Conservation (phyloP, 2,329 filamentous ascomycete species). For the Ophiocordyceps robertsii region DNA sequence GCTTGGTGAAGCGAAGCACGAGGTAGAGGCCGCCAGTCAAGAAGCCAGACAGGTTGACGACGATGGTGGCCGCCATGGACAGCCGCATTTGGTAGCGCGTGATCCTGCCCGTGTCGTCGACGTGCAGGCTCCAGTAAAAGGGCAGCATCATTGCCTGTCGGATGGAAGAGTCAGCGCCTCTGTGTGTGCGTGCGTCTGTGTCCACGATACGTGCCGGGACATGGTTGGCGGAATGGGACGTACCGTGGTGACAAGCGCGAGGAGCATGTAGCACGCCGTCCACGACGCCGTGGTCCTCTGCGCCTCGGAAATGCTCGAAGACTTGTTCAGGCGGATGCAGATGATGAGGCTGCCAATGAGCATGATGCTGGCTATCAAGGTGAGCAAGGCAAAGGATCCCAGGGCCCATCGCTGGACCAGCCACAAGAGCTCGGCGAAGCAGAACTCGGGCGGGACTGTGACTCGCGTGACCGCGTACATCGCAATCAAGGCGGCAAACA, state of each 20-base stretch:
- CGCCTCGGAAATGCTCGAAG: conserved; percentile 38
- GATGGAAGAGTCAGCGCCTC: neutral
- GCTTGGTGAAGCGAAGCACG: conserved; percentile 50
- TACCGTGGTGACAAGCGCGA: conserved; percentile 45
- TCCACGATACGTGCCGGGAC: neutral
- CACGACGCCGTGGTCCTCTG: conserved; percentile 52
- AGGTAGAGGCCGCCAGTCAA: conserved; percentile 53
- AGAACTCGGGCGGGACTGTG: conserved; percentile 41
- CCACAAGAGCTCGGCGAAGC: conserved; percentile 56
- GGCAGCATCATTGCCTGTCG: conserved; percentile 45
- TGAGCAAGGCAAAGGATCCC: conserved; percentile 40
- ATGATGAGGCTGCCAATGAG: conserved; percentile 37
- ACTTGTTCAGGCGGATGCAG: conserved; percentile 42
- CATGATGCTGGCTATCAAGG: conserved; percentile 35
- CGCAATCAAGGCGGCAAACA: conserved; percentile 36
- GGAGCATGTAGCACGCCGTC: conserved; percentile 54
- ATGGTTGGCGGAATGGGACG: conserved; percentile 9
- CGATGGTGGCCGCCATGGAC: conserved; percentile 51
- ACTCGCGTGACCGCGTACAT: conserved; percentile 47
- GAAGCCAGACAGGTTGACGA: conserved; percentile 52
- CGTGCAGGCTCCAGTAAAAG: conserved; percentile 46
- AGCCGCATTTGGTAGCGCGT: conserved; percentile 26
- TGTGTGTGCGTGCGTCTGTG: too few relatives aligned
- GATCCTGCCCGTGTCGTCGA: conserved; percentile 24
- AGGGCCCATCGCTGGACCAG: conserved; percentile 49